Percentiles rank a stretch among this genome's conserved stretches.
phyloP scores from a whole-genome alignment of 495 filamentous ascomycete genomes.

The Penicillium angulare region DNA sequence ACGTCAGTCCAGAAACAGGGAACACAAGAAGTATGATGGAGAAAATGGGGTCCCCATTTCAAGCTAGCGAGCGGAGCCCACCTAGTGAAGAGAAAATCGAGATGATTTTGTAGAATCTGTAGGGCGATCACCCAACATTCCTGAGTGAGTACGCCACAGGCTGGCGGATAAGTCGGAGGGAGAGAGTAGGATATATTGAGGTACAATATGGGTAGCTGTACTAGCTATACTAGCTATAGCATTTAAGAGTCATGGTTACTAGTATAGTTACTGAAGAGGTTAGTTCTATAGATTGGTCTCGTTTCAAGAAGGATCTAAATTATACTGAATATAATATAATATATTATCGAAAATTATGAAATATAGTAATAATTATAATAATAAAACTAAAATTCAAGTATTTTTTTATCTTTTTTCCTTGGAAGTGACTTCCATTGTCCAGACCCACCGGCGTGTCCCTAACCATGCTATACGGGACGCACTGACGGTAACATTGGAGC shows the following conservation, averaged over 20 bases:
- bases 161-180: conserved; percentile 12
- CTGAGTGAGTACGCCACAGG: conserved; percentile 17
- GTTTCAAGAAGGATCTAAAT: neutral
- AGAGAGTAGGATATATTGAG: neutral
- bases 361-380: neutral
- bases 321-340: neutral
- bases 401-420: neutral
- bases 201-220: conserved; percentile 4
- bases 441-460: conserved; percentile 18
- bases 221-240: conserved; percentile 20
- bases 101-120: conserved; percentile 3
- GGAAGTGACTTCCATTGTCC: conserved; percentile 4
- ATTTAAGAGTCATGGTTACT: too few species aligned
- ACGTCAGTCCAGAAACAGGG: conserved; percentile 22
- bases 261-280: neutral
- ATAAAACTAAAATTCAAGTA: neutral
- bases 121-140: conserved; percentile 15
- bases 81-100: conserved; percentile 2
- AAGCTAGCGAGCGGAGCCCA: conserved; percentile 2
- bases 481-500: conserved; percentile 25
- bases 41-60: conserved; percentile 7
- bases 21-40: conserved; percentile 6
- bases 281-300: neutral
- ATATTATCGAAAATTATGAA: neutral
- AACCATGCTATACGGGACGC: conserved; percentile 20